Base-by-base conservation (phyloP, 2,329 filamentous ascomycete species). In the Sporothrix curviconia region DNA sequence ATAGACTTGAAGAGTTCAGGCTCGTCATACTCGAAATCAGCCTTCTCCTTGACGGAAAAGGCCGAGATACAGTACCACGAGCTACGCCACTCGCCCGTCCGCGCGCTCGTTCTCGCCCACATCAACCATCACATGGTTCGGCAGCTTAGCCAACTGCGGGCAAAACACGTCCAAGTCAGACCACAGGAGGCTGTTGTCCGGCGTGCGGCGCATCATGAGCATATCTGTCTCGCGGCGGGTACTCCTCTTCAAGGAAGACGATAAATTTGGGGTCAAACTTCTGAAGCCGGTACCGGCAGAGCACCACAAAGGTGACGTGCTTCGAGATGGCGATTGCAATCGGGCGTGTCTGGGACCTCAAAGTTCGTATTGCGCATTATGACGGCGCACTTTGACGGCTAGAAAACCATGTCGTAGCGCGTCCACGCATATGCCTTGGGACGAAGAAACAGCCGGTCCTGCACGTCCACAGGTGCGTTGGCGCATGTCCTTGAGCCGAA, bases 361-460 rank as follows among this genome's bases (percentile, higher is more conserved):
- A 25, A 39, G 4, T 47, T 54, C 7, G 19, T 28, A 7, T 55
- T 42, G 36, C 22, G 34, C 17, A 58, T 25, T 6, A 15, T 7
- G 6, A 58, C 46, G 12, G 12, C 7, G 32, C 53, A 61, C 17
- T 50, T 46, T 2, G n/a, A 59, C 19, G 9, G 50, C 53, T 12
- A 61, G 43, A n/a, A n/a, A 4, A 61, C 59, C 57, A 59, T 61
- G 39, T 57, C 44, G 51, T 59, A 59, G 32, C 54, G 57, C 4
- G 43, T 52, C 57, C 59, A 59, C 3, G 1, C n/a, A 17, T 57
- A 57, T 1, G 57, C 49, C 17, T 59, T 53, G 30, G 59, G 59
- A 6, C 59, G 43, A 28, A 61, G 17, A 49, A 61, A 61, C 7
- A 61, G 12, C 1, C 57, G 54, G 46, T 61, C 59, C 17, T 44